phyloP scores from a whole-genome alignment of 2,329 filamentous ascomycete genomes.

The Macroventuria anomochaeta region DNA sequence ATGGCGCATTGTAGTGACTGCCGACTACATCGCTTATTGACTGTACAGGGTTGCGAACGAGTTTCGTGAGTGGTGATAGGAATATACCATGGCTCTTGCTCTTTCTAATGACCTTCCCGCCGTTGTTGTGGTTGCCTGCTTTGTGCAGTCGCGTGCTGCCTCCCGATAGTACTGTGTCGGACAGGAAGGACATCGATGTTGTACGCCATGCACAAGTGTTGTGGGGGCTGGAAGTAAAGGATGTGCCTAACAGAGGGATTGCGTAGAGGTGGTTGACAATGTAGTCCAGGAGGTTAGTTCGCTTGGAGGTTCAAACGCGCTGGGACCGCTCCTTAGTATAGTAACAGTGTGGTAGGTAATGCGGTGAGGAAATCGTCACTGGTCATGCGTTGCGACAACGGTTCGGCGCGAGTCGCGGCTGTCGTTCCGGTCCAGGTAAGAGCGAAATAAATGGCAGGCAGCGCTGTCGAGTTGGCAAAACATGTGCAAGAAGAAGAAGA shows the following conservation, averaged over 20 bases:
- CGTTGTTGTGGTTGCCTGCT: slow-evolving; percentile 22
- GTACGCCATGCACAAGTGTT: slow-evolving; percentile 43
- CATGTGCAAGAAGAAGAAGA: slow-evolving; percentile 9
- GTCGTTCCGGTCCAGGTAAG: slow-evolving; percentile 6
- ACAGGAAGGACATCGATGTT: slow-evolving; percentile 46
- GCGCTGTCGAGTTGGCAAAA: not conserved
- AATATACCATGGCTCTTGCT: slow-evolving; percentile 42
- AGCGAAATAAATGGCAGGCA: slow-evolving; percentile 2
- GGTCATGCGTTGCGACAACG: slow-evolving; percentile 26
- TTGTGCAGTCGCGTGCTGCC: slow-evolving; percentile 41
- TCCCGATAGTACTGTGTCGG: slow-evolving; percentile 42
- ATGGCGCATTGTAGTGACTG: slow-evolving; percentile 26
- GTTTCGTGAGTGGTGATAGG: slow-evolving; percentile 44
- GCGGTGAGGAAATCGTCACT: slow-evolving; percentile 19
- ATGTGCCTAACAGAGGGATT: slow-evolving; percentile 15
- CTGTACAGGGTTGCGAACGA: slow-evolving; percentile 45
- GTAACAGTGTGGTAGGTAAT: slow-evolving; percentile 20
- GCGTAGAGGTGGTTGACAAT: slow-evolving; percentile 6
- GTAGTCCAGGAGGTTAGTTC: not conserved
- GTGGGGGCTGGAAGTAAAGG: slow-evolving; percentile 22
- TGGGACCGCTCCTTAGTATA: slow-evolving; percentile 5
- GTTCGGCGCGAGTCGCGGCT: slow-evolving; percentile 25
- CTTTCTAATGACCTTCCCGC: slow-evolving; percentile 22
- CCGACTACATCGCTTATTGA: slow-evolving; percentile 23
- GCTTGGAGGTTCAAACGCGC: slow-evolving; percentile 3